Evolutionary conservation across 306 rosid species (phyloP), one percentile per base, ranked within the genome.

Genomic region (Nissolia schottii): DNA sequence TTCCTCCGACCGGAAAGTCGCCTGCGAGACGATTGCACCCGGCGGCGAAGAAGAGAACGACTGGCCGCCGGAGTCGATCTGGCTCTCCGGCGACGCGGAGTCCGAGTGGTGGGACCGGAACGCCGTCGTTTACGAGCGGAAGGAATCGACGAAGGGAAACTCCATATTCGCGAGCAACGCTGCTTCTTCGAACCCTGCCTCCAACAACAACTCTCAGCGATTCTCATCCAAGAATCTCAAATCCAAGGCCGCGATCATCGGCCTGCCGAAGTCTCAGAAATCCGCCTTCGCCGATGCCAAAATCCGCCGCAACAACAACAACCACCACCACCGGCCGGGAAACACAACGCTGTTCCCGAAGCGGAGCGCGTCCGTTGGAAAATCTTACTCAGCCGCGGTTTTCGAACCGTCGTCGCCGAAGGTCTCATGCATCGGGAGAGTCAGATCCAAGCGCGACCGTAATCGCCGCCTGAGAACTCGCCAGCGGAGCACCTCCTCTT

Each of bases 341-440:
- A 93, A 83, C 68, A 55, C 59, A 0, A 71, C 84, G 63, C 27
- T 91, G 74, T 91, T 94, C 55, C 97, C 97, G 2, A 94, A 88
- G 60, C 84, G 94, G 9, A 71, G 81, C 18, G 85, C 77, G 16
- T 91, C 94, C 3, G 66, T 58, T 6, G 84, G 86, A 3, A 91
- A 89, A 81, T 80, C 95, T 3, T 95, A 79, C 20, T 24, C 83
- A 4, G 14, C 85, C 18, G 22, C 77, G 19, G 29, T 87, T 71
- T 25, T 77, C 37, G 99, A 94, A 53, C 99, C 99, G 5, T 79
- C 92, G 5, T 94, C 99, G 9, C 99, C 99, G 7, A 94, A 94
- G 83, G 99, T 94, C 7, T 94, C 99, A 0, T 94, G 99, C 46
- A 94, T 94, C 73, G 99, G 99, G 3, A 83, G 93, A 60, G 99